A percentile compares a stretch with the other conserved stretches of the same genome.
Conservation (phyloP, 139 green algal genomes). For the Diplosphaera chodatii region DNA sequence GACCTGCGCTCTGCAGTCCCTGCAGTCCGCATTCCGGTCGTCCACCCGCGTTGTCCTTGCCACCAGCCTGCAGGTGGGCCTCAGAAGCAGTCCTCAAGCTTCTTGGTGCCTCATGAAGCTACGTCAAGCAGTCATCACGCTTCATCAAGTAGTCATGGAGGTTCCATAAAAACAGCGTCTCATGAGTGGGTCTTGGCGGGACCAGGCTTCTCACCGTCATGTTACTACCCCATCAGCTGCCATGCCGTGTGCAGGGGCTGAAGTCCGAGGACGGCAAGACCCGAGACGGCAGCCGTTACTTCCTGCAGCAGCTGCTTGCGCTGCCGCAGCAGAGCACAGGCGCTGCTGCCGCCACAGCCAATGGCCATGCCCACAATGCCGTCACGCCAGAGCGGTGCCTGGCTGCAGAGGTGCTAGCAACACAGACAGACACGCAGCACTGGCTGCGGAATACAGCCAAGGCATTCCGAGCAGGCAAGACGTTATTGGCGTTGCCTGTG, state of each 20-base stretch:
- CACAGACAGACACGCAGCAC: background rate
- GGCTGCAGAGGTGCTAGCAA: background rate
- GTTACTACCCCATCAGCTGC: background rate
- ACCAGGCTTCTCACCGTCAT: no score
- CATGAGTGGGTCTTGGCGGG: no score
- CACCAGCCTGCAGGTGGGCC: background rate
- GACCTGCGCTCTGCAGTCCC: background rate
- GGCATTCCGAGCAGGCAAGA: background rate
- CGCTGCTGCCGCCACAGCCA: background rate
- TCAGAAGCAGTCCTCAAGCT: no score
- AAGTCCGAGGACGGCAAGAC: background rate
- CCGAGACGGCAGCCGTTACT: background rate
- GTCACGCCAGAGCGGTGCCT: background rate
- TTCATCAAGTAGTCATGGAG: no score
- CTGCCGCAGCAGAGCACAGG: background rate
- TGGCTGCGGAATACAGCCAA: background rate
- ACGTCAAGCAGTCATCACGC: no score
- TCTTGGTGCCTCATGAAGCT: no score
- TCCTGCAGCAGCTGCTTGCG: background rate
- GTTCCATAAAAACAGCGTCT: no score
- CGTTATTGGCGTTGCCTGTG: background rate
- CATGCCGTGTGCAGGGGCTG: background rate
- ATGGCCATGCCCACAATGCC: background rate
- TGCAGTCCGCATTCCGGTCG: background rate
- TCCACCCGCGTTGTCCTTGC: background rate